phyloP scores from a whole-genome alignment of 768 basidiomycete species.

The Rhodotorula taiwanensis region DNA sequence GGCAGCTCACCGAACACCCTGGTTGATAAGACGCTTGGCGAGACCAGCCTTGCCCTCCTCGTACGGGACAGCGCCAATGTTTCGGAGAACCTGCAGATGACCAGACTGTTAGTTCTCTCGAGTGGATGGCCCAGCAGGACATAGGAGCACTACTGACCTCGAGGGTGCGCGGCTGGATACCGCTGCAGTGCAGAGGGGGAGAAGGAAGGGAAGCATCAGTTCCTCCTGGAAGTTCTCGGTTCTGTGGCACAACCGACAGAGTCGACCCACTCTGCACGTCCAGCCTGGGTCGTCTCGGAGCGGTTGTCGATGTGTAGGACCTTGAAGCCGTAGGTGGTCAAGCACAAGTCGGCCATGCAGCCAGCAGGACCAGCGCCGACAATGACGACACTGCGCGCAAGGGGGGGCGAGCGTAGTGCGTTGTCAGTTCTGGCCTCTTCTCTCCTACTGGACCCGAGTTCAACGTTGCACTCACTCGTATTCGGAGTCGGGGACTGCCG shows the following conservation, averaged over 20 bases:
- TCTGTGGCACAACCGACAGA: too few relatives aligned
- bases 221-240: too few relatives aligned
- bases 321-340: slow-evolving; percentile 38
- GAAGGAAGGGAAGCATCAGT: too few relatives aligned
- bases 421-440: background rate
- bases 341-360: slow-evolving; percentile 37
- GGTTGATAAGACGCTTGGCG: slow-evolving; percentile 39
- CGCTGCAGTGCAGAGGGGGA: slow-evolving; percentile 20
- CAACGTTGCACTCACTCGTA: slow-evolving; percentile 18
- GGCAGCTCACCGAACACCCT: slow-evolving; percentile 36
- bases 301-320: slow-evolving; percentile 38
- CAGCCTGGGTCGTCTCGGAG: slow-evolving; percentile 20
- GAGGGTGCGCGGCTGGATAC: slow-evolving; percentile 39
- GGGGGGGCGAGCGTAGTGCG: too few relatives aligned
- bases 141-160: slow-evolving; percentile 20
- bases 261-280: slow-evolving; percentile 9
- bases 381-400: slow-evolving; percentile 28
- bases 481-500: slow-evolving; percentile 12
- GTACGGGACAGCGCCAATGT: slow-evolving; percentile 37
- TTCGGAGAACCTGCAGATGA: slow-evolving; percentile 34
- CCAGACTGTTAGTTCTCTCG: background rate
- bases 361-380: slow-evolving; percentile 38
- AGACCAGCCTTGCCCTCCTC: slow-evolving; percentile 35
- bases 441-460: background rate
- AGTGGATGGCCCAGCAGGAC: too few relatives aligned